Evolutionary conservation across 148 eudicot genomes (phyloP).

Genomic region (Camellia granthamiana): DNA sequence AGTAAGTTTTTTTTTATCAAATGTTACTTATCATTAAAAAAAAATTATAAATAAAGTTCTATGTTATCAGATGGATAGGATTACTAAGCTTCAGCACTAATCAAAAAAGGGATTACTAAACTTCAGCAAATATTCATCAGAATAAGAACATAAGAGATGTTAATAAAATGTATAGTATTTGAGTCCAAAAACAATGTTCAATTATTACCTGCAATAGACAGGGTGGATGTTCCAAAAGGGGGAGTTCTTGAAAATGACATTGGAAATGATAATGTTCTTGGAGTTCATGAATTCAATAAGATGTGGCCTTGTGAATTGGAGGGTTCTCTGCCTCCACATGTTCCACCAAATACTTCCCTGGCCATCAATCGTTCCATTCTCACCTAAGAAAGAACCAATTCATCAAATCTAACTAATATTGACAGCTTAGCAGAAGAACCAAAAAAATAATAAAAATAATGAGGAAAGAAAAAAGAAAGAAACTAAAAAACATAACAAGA

Average conservation of each 20-base stretch:
- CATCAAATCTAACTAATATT: neutral
- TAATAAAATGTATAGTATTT: neutral
- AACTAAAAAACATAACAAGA: neutral
- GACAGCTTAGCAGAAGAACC: neutral
- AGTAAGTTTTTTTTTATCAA: neutral
- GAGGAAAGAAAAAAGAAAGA: neutral
- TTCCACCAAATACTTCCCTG: slow-evolving; percentile 98
- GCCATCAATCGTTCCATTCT: slow-evolving; percentile 96
- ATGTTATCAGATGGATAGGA: neutral
- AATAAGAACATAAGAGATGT: neutral
- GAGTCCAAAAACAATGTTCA: slow-evolving; percentile 5
- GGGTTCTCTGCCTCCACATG: slow-evolving; percentile 86
- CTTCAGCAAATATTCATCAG: neutral
- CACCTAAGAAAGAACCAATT: slow-evolving; percentile 47
- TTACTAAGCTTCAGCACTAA: slow-evolving; percentile 9
- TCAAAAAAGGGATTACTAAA: neutral
- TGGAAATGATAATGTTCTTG: slow-evolving; percentile 64
- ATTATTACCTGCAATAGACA: slow-evolving; percentile 83
- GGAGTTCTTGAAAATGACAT: slow-evolving; percentile 80
- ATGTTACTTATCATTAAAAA: neutral
- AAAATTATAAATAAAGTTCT: neutral
- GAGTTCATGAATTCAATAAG: slow-evolving; percentile 86
- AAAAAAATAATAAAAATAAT: neutral
- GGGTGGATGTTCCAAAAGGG: slow-evolving; percentile 98
- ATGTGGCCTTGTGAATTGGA: slow-evolving; percentile 76